Evolutionary conservation across 2,329 filamentous ascomycete genomes (phyloP).

Genomic region (Cladosporium sp.): DNA sequence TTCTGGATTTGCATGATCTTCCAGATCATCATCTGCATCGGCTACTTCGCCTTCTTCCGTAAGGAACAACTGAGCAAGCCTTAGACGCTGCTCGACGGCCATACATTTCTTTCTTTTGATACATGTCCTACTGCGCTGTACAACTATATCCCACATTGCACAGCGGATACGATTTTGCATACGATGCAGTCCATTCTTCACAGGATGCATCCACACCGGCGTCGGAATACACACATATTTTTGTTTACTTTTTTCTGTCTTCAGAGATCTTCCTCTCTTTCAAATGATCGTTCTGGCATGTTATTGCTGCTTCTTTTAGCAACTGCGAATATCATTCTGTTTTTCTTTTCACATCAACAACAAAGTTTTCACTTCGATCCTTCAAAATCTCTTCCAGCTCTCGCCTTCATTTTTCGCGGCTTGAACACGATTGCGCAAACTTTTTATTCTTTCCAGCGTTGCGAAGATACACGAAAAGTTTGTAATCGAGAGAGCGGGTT

Average conservation of each 20-base stretch:
- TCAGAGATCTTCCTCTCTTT: constrained; percentile 2
- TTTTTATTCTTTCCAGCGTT: neutral
- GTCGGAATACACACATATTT: constrained; percentile 19
- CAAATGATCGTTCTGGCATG: constrained; percentile 17
- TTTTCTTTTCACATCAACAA: neutral
- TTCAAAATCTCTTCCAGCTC: neutral
- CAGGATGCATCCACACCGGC: constrained; percentile 18
- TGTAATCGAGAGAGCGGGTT: constrained; percentile 10
- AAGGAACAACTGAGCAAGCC: constrained; percentile 62
- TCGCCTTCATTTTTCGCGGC: neutral
- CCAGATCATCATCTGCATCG: constrained; percentile 61
- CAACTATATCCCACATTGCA: constrained; percentile 2
- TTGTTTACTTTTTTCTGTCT: constrained; percentile 8
- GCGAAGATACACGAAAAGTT: constrained; percentile 5
- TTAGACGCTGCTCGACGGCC: constrained; percentile 24
- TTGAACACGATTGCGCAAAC: neutral
- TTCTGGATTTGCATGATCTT: constrained; percentile 64
- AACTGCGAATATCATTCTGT: constrained; percentile 3
- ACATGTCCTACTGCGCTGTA: constrained; percentile 14
- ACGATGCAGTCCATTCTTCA: constrained; percentile 9
- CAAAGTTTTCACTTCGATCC: neutral
- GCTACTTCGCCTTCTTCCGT: constrained; percentile 59
- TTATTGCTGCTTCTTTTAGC: constrained; percentile 8
- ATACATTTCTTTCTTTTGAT: neutral
- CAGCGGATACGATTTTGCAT: constrained; percentile 21